phyloP scores from a whole-genome alignment of 768 basidiomycete genomes.

The Boletus pseudopeckii region DNA sequence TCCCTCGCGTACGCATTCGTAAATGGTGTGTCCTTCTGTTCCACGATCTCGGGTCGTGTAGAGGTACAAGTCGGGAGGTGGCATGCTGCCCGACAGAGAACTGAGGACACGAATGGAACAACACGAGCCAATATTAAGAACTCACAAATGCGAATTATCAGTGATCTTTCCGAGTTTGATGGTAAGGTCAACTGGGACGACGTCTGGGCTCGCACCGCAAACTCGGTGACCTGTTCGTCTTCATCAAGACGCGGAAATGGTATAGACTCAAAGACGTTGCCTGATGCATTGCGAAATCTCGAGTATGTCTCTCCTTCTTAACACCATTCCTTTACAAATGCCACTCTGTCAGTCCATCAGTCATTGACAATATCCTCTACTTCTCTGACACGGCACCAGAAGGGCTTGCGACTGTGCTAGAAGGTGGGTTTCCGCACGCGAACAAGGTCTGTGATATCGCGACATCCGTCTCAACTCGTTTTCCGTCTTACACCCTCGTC shows the following conservation, averaged over 20 bases:
- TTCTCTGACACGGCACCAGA: constrained; percentile 58
- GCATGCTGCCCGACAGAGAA: constrained; percentile 50
- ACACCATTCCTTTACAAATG: not conserved
- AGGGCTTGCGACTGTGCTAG: constrained; percentile 47
- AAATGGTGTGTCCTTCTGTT: constrained; percentile 52
- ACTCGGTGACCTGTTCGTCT: not conserved
- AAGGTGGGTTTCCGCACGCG: constrained; percentile 39
- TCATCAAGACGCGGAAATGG: not conserved
- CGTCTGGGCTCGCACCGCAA: constrained; percentile 41
- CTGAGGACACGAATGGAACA: not conserved
- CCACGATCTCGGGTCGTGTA: constrained; percentile 56
- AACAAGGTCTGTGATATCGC: constrained; percentile 42
- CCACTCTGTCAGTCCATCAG: constrained; percentile 14
- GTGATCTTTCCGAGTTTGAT: not conserved
- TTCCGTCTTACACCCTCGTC: constrained; percentile 1
- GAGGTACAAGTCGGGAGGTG: constrained; percentile 67
- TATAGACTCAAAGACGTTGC: constrained; percentile 25
- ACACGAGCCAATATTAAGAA: not conserved
- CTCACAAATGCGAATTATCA: constrained; percentile 1
- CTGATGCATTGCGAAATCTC: constrained; percentile 36
- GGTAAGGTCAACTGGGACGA: constrained; percentile 46
- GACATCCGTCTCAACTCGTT: not conserved
- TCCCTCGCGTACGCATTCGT: constrained; percentile 54
- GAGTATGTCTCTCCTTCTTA: constrained; percentile 19
- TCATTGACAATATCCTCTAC: constrained; percentile 40